These are phyloP conservation scores for Neonectria neomacrospora DNA, from an alignment of 2,329 filamentous ascomycete genomes.

Conservation along the genomic window DNA sequence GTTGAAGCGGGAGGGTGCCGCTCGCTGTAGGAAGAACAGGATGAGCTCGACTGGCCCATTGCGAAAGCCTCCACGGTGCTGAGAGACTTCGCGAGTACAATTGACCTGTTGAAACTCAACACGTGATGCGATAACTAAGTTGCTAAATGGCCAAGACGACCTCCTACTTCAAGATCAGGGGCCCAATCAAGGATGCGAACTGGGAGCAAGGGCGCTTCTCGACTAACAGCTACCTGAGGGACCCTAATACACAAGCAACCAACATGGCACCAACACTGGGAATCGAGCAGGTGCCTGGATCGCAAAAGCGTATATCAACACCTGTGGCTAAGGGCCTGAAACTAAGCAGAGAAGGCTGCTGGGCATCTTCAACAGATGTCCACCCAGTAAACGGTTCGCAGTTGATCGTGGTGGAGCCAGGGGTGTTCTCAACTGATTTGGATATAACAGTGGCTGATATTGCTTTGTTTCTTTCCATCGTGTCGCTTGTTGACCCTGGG, in stretches of 20 bases:
- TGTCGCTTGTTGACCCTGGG: too few relatives aligned
- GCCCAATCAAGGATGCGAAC: background rate
- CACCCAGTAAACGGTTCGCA: too few relatives aligned
- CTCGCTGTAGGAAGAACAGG: background rate
- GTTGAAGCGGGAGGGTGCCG: background rate
- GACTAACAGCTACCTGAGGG: background rate
- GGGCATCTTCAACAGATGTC: too few relatives aligned
- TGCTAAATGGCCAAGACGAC: background rate
- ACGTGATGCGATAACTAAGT: background rate
- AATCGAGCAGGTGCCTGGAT: background rate
- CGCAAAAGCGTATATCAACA: background rate
- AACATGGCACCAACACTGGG: background rate
- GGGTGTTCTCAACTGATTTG: too few relatives aligned
- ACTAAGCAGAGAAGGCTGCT: too few relatives aligned
- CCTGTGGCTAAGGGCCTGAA: background rate
- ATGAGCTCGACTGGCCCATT: constrained; percentile 6
- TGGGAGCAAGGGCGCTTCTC: background rate
- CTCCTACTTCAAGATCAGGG: background rate
- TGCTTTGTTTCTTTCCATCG: too few relatives aligned
- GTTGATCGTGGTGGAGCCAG: too few relatives aligned
- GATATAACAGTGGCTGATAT: too few relatives aligned
- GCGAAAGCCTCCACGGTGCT: background rate
- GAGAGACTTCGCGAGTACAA: background rate
- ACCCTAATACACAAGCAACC: background rate
- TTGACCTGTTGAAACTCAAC: background rate